Conservation (phyloP, 768 basidiomycete genomes). For the Trametes cubensis region DNA sequence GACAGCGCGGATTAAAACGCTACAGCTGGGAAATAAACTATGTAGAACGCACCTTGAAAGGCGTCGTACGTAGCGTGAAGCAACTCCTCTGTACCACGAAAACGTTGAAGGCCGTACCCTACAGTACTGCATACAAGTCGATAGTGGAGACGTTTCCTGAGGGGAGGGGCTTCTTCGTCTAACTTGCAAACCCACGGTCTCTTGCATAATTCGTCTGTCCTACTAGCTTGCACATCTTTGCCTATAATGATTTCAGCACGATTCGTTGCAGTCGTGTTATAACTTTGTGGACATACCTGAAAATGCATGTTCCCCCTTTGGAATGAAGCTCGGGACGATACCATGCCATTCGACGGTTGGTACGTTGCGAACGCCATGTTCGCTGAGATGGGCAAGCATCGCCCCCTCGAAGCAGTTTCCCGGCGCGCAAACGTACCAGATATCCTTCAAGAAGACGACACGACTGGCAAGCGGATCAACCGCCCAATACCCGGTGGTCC, state of each 20-base stretch:
- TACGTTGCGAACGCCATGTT: neutral
- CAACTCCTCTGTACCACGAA: slow-evolving; percentile 8
- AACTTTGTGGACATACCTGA: too few species aligned
- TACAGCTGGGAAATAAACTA: too few species aligned
- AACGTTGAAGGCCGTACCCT: neutral
- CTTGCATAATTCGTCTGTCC: neutral
- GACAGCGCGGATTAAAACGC: too few species aligned
- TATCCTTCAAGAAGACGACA: slow-evolving; percentile 17
- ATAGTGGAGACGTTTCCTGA: slow-evolving; percentile 1
- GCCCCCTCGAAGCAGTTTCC: neutral
- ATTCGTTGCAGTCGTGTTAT: too few species aligned
- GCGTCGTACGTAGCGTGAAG: neutral
- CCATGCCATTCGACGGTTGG: neutral
- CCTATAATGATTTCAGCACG: too few species aligned
- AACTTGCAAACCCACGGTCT: neutral
- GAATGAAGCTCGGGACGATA: too few species aligned
- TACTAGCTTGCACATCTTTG: neutral
- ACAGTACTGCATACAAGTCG: slow-evolving; percentile 4
- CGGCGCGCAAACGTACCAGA: neutral
- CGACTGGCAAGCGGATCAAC: neutral
- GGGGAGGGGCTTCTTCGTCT: neutral
- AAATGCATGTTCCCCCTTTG: too few species aligned
- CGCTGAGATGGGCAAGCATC: neutral
- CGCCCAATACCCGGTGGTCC: slow-evolving; percentile 19
- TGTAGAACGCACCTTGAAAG: slow-evolving; percentile 1